These are phyloP conservation scores for Priceomyces melissophilus DNA, from an alignment of 805 yeast species.

Conservation along the genomic window DNA sequence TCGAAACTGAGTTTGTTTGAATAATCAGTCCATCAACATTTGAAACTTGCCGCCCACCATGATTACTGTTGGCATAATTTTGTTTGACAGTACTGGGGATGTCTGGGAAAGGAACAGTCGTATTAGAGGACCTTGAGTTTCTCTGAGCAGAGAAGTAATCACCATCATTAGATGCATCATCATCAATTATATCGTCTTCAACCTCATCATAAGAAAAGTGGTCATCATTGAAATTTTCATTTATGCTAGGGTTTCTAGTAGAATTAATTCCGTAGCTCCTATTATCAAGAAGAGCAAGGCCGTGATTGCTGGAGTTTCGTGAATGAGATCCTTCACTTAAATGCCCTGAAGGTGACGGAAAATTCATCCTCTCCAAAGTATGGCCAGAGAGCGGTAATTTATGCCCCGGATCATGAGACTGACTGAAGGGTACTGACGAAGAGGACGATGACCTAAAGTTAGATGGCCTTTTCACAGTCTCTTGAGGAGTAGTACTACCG, in stretches of 20 bases:
- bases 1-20: conserved; percentile 11
- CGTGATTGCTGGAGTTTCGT: conserved; percentile 7
- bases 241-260: conserved; percentile 14
- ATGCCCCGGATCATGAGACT: background rate
- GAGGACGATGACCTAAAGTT: conserved; percentile 9
- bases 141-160: conserved; percentile 17
- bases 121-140: conserved; percentile 4
- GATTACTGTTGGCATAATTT: background rate
- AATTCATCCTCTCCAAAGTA: conserved; percentile 4
- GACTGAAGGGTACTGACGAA: conserved; percentile 6
- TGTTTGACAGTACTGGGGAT: background rate
- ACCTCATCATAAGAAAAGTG: conserved; percentile 23
- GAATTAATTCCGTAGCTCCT: conserved; percentile 4
- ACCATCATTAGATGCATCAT: conserved; percentile 28
- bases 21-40: background rate
- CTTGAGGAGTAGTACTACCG: conserved; percentile 7
- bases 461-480: conserved; percentile 8
- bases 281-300: conserved; percentile 12
- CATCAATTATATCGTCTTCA: conserved; percentile 21
- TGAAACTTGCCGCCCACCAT: background rate
- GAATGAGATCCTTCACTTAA: conserved; percentile 3
- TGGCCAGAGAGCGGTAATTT: background rate
- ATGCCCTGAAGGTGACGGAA: conserved; percentile 1
- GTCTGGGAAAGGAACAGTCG: conserved; percentile 3
- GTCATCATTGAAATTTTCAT: conserved; percentile 25